Conservation (phyloP, 1,139 yeast genomes). For the Barnettozyma hawaiiensis region DNA sequence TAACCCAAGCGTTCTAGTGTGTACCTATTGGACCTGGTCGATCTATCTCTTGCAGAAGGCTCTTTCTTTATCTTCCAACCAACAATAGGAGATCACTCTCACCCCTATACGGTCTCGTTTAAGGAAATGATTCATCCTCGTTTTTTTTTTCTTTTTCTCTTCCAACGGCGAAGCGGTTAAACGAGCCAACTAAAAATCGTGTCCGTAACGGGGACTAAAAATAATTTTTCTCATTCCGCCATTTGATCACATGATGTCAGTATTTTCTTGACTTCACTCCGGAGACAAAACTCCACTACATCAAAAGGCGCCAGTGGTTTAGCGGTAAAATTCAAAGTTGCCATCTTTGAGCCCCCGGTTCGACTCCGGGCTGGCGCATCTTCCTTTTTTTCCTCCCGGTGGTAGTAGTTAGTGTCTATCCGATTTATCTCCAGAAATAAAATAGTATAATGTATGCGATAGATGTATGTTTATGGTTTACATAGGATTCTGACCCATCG, state of each 20-base stretch:
- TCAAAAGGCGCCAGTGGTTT: slow-evolving; percentile 41
- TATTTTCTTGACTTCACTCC: too few species aligned
- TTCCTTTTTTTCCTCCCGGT: slow-evolving; percentile 6
- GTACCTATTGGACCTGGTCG: background rate
- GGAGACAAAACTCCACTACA: too few species aligned
- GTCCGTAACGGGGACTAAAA: background rate
- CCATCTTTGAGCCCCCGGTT: slow-evolving; percentile 52
- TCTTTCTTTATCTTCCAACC: background rate
- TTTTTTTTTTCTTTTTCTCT: too few species aligned
- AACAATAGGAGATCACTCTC: background rate
- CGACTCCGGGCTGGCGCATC: slow-evolving; percentile 46
- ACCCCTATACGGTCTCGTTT: background rate
- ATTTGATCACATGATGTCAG: background rate
- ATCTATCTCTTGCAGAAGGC: background rate
- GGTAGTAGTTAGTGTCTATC: too few species aligned
- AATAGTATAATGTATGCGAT: too few species aligned
- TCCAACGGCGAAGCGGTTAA: too few species aligned
- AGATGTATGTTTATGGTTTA: too few species aligned
- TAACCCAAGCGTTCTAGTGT: background rate
- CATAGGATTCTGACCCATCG: too few species aligned
- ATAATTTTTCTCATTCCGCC: too few species aligned
- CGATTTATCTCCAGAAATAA: too few species aligned
- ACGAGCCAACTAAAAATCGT: background rate
- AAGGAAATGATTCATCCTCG: too few species aligned
- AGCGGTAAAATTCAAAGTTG: slow-evolving; percentile 49